Percentiles rank a stretch among this genome's conserved stretches.
These are phyloP conservation scores for Suhomyces emberorum DNA, from an alignment of 805 yeast genomes.

Conservation along the genomic window DNA sequence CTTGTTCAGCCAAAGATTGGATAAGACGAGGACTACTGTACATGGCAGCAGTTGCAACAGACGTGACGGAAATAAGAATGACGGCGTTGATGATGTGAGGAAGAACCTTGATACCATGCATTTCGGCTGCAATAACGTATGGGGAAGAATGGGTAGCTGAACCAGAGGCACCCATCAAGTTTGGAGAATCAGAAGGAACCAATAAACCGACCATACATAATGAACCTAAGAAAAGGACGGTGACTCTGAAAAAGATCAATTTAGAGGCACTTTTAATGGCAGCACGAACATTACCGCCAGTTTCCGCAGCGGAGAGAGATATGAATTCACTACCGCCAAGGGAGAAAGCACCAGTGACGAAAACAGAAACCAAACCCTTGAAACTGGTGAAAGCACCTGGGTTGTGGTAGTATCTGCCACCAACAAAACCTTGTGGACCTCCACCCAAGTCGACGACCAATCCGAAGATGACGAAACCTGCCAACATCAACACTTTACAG, in stretches of 20 bases:
- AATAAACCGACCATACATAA: slow-evolving; percentile 32
- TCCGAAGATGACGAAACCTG: slow-evolving; percentile 28
- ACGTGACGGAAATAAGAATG: slow-evolving; percentile 29
- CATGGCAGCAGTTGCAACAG: slow-evolving; percentile 32
- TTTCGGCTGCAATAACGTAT: slow-evolving; percentile 26
- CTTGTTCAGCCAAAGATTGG: slow-evolving; percentile 26
- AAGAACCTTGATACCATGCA: slow-evolving; percentile 24
- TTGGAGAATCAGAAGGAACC: slow-evolving; percentile 32
- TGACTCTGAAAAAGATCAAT: slow-evolving; percentile 24
- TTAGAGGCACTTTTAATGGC: slow-evolving; percentile 22
- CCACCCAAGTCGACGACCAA: slow-evolving; percentile 24
- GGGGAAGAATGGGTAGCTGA: slow-evolving; percentile 24
- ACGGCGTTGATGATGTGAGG: slow-evolving; percentile 33
- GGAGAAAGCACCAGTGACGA: slow-evolving; percentile 32
- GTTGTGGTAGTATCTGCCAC: slow-evolving; percentile 31
- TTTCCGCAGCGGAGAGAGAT: slow-evolving; percentile 28
- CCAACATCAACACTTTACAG: slow-evolving; percentile 21
- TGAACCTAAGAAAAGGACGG: slow-evolving; percentile 27
- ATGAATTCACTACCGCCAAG: slow-evolving; percentile 34
- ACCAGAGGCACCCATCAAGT: slow-evolving; percentile 31
- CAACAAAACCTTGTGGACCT: slow-evolving; percentile 28
- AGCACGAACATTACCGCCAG: slow-evolving; percentile 20
- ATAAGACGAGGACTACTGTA: slow-evolving; percentile 25
- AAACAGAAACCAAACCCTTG: slow-evolving; percentile 29
- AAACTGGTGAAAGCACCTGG: slow-evolving; percentile 29